Evolutionary conservation across 169 alveolate genomes (phyloP), one percentile per base, ranked within the genome.

Genomic region (Eimeria sp.): DNA sequence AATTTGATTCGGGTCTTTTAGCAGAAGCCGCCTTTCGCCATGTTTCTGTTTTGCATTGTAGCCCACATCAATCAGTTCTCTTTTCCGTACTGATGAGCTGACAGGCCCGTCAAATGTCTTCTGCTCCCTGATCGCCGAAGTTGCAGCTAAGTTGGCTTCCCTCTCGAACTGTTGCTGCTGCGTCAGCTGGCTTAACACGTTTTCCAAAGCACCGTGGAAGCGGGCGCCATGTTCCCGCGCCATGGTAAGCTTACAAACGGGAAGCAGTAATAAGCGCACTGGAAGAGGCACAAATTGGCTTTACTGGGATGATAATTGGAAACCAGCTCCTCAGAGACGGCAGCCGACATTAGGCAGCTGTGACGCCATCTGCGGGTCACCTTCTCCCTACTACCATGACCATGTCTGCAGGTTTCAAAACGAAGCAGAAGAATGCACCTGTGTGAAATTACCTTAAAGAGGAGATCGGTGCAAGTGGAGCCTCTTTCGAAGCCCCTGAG

Each of bases 81-180:
- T 87, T 34, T 87, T 87, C 83, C 45, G 67, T 10, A 34, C 82
- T 10, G 58, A 16, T 34, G 58, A 22, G 51, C 25, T 49, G 47
- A 47, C 40, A 34, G 82, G n/a, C 45, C 83, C 83, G 10, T 18
- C 82, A 63, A 61, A 63, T 18, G 54, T 10, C 58, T 63, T 58
- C n/a, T 25, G 27, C 9, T 87, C 82, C 61, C 67, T 87, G 13
- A 87, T 16, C 13, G 72, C 65, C 9, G 93, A n/a, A 3, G 83
- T 47, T 43, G 93, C 93, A 4, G 83, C 80, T 63, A 72, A 25
- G 30, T 34, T 87, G 78, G 83, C 65, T 63, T 63, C 93, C 30
- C 65, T 61, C 63, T 87, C 93, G 65, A 49, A 47, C 25, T 40
- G 61, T 63, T 87, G 93, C 65, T 43, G 82, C 83, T 61, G 63